Percentiles rank a stretch among this genome's conserved stretches.
phyloP scores from a whole-genome alignment of 202 grass and related monocot species.

The Elaeis oleifera region DNA sequence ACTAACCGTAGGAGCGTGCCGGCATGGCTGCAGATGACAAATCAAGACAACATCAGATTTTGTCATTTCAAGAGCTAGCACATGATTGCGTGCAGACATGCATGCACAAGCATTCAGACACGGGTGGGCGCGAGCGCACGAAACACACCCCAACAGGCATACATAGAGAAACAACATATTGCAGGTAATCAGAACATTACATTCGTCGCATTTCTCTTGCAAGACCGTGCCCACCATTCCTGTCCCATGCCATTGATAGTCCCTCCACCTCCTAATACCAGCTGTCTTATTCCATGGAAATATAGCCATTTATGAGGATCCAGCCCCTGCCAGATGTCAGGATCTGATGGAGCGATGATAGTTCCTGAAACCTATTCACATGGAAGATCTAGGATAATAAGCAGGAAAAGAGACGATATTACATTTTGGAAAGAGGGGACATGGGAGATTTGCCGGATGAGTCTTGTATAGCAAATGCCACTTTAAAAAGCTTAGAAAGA shows the following conservation, averaged over 20 bases:
- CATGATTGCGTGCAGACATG: no score
- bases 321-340: conserved; percentile 22
- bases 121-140: no score
- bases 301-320: conserved; percentile 32
- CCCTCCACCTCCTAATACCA: conserved; percentile 44
- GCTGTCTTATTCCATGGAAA: conserved; percentile 25
- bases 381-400: background rate
- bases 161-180: background rate
- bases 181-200: background rate
- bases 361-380: conserved; percentile 36
- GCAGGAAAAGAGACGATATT: background rate
- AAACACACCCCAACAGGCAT: background rate
- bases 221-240: conserved; percentile 47
- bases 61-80: background rate
- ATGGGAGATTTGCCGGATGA: no score
- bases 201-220: conserved; percentile 31
- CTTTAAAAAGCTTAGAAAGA: background rate
- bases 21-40: conserved; percentile 29
- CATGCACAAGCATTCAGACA: no score
- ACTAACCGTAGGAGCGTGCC: conserved; percentile 38
- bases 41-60: conserved; percentile 6
- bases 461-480: no score
- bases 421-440: no score
- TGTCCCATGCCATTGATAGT: conserved; percentile 44
- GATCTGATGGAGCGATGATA: conserved; percentile 52